These are phyloP conservation scores for Lycium barbarum DNA, from an alignment of 257 asterid species.

Conservation along the genomic window DNA sequence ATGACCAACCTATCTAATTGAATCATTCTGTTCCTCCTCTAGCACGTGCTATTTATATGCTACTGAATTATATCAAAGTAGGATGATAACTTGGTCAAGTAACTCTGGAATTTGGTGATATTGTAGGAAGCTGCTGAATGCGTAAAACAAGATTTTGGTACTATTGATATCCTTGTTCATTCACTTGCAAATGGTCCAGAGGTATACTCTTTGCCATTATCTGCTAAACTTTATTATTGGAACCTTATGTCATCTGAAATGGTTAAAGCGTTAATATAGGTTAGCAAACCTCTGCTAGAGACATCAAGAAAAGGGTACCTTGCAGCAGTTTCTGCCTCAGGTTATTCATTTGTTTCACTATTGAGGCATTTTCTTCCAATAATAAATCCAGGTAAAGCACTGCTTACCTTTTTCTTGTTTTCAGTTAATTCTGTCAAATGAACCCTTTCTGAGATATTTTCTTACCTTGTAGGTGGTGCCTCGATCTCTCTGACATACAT, in stretches of 20 bases:
- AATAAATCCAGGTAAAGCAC: slow-evolving; percentile 76
- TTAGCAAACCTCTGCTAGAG: slow-evolving; percentile 78
- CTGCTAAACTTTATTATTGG: background rate
- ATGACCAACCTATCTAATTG: background rate
- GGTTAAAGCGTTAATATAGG: slow-evolving; percentile 48
- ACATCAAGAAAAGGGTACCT: slow-evolving; percentile 89
- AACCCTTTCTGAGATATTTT: background rate
- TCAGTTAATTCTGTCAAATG: background rate
- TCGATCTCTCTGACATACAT: slow-evolving; percentile 88
- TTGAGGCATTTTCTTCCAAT: slow-evolving; percentile 79
- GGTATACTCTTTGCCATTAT: slow-evolving; percentile 45
- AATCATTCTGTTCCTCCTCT: background rate
- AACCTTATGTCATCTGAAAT: background rate
- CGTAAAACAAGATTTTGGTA: slow-evolving; percentile 89
- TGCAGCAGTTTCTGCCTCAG: slow-evolving; percentile 90
- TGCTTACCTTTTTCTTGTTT: background rate
- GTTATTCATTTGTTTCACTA: slow-evolving; percentile 85
- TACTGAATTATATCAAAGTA: background rate
- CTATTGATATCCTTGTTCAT: slow-evolving; percentile 95
- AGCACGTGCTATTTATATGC: background rate
- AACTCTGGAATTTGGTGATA: background rate
- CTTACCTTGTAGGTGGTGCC: slow-evolving; percentile 72
- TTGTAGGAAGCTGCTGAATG: slow-evolving; percentile 89
- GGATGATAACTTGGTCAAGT: background rate
- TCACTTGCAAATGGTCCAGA: slow-evolving; percentile 99